Base-by-base conservation (phyloP, 2,329 filamentous ascomycete genomes). In the Emmonsiellopsis sp. region DNA sequence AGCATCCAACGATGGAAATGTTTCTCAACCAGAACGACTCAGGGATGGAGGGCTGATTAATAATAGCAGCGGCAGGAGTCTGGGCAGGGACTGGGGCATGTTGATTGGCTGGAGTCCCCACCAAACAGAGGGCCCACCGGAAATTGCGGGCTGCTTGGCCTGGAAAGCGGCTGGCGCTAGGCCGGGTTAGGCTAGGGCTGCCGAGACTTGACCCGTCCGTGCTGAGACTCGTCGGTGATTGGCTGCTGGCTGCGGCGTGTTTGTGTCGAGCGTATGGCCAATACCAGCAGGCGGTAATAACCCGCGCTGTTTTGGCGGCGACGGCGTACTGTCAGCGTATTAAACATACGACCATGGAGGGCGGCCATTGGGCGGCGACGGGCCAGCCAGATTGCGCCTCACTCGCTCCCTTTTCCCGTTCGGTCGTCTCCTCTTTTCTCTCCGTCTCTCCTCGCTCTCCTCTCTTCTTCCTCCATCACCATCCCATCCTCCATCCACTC, bases 401-500 rank as follows among this genome's bases (percentile, higher is more conserved):
- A 43, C 35, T 52, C 54, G 47, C 46, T 47, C 51, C 40, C 42
- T 34, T 34, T 41, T 49, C 11, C 51, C 31, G 49, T 49, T 51
- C 35, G 48, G n/a, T 52, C 52, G 30, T 35, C 42, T 35, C 52
- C 56, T 51, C 50, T 54, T 57, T 44, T 32, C 31, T 46, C 30
- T 31, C 31, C 35, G 3, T 38, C 13, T 38, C 35, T 31, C 35
- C 40, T 35, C 48, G 42, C 31, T 55, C 31, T 40, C 44, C 51
- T 54, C 46, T 50, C 42, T 45, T 54, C 44, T 42, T 26, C 37
- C 32, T 51, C 15, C 53, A 31, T 50, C 46, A 45, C 32, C 51
- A 26, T 53, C 56, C 35, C 49, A 41, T 57, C 58, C 50, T 44
- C 52, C 56, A 42, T 51, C 49, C 34, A 48, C 56, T 51, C 59